Base-by-base conservation (phyloP, 75 land plant genomes). In the Pseudotsuga menziesii region DNA sequence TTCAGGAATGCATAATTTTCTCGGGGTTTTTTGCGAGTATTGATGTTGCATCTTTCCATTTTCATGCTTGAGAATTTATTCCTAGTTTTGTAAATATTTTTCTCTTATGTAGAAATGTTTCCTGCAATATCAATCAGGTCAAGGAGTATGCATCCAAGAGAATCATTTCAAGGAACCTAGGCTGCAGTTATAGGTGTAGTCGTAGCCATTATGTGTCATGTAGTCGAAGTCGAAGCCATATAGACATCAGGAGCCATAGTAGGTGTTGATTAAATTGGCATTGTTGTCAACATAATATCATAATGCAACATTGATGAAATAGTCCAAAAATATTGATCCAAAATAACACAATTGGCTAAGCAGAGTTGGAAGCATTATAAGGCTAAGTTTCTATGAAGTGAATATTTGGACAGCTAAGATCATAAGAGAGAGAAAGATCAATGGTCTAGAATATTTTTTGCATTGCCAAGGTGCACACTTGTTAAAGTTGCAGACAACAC, bases 1-100 rank as follows among this genome's bases (percentile, higher is more conserved):
- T 93, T 93, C 74, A 77, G 89, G 12, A 93, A 93, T 84, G 88
- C 93, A n/a, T n/a, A n/a, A 61, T 91, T 86, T 78, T 78, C 89
- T 26, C 85, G 88, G 14, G 82, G 80, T 5, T 87, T 83, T 76
- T 83, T 93, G 32, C 81, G 91, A 55, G 94, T 92, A 79, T 44
- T 77, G 41, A 23, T 56, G 20, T 22, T 13, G 26, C 48, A 6
- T 67, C 12, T 32, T 9, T 77, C 16, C 61, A 69, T 39, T 17
- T 76, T 61, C 52, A 25, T 76, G 41, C 13, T 23, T 36, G 2
- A 6, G 16, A 58, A 41, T 59, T 80, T 27, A 35, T 63, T 48
- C 15, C 32, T 11, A 32, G 12, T 52, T 5, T 60, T 59, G 9
- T 44, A 5, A 16, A n/a, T n/a, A 32, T 23, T 22, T 26, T 23